Evolutionary conservation across 139 green algal genomes (phyloP), one percentile per base, ranked within the genome.

Genomic region (Dunaliella primolecta): DNA sequence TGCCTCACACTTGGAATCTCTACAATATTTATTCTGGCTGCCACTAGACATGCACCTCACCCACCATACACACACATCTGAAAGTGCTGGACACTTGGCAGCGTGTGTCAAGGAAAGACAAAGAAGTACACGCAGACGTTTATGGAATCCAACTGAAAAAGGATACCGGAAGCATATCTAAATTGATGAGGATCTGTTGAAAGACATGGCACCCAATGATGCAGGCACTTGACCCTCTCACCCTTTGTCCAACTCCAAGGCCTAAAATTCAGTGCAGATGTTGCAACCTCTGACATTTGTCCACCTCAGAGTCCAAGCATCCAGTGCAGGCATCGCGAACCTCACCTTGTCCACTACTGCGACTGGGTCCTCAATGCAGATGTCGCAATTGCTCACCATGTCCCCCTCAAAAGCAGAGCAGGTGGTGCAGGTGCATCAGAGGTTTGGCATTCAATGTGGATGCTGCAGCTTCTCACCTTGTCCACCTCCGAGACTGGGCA

Each of bases 131-230:
- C 20, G 20, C 20, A 72, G 20, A 72, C 20, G 56, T 20, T 23
- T 20, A 23, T 23, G 56, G 20, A 20, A 29, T 72, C 23, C 56
- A n/a, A 20, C 85, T n/a, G 15, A 70, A 56, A 37, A 88, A 83
- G 71, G 88, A 76, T 31, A 35, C 36, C 27, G 86, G 84, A 2
- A 81, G 46, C n/a, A 75, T 64, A 35, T 83, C 84, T 85, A 80
- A 91, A 27, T 86, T 78, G 34, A 36, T 81, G 38, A 75, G 84
- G 84, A 86, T 89, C 35, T 84, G 88, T 34, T 93, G 84, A 81
- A 96, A 96, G 79, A 93, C 93, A n/a, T 92, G 90, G 46, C 83
- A 86, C 2, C 88, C 90, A 89, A 96, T 95, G 84, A 96, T 91
- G 34, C 78, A 95, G 87, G 87, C 93, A 96, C 7, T 92, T 70